Base-by-base conservation (phyloP, 805 yeast species). In the Yamadazyma laniorum region DNA sequence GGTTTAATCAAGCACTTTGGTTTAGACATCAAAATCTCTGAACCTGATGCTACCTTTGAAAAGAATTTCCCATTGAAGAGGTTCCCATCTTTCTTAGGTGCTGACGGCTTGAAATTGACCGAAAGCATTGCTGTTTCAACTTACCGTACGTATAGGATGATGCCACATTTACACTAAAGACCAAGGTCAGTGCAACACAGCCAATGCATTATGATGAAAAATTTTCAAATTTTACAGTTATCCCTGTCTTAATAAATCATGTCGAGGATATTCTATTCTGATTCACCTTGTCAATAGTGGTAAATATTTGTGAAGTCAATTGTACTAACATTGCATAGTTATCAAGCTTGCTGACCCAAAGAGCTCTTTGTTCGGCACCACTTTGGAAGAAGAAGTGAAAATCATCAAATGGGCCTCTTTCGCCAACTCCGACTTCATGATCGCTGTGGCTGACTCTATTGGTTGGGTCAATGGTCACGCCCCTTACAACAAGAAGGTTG, bases 161-260 rank as follows among this genome's bases (percentile, higher is more conserved):
- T 19, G 6, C n/a, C n/a, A n/a, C n/a, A n/a, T n/a, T n/a, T n/a
- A n/a, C n/a, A n/a, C n/a, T n/a, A n/a, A n/a, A n/a, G n/a, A n/a
- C n/a, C n/a, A n/a, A n/a, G n/a, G n/a, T n/a, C n/a, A n/a, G n/a
- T n/a, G n/a, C n/a, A n/a, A n/a, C n/a, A n/a, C 12, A 29, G 3
- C 18, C 14, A 16, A 15, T 18, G 29, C 9, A 49, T 21, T 21
- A 61, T 79, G 86, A 80, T 80, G 85, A 80, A 67, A 72, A 63
- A 43, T 58, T 64, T 38, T 30, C 59, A 57, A 7, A 21, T 55
- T 40, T 67, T 69, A 81, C 87, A 81, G 87, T 81, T 81, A 81
- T 81, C 87, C 87, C 87, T 81, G 87, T 81, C 87, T 81, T 80
- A 81, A 81, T 62, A 79, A 48, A 79, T 59, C 58, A 75, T 81